Evolutionary conservation across 2,329 filamentous ascomycete genomes (phyloP), one percentile per base, ranked within the genome.

Genomic region (Orbilia ellipsospora): DNA sequence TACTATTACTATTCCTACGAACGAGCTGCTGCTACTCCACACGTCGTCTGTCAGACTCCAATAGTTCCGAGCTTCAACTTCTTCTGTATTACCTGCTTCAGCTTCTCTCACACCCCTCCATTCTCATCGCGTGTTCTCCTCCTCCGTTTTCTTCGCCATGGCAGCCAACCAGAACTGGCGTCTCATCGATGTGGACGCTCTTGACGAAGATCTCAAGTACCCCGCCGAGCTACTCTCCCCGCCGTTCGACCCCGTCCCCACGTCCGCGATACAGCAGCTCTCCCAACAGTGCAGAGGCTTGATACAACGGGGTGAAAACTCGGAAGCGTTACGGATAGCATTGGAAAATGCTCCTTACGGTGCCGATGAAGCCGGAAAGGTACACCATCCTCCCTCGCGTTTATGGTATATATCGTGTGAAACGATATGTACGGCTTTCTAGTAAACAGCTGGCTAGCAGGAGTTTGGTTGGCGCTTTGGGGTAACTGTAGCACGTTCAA

Each of bases 151-250:
- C 26, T n/a, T 23, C 59, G 36, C 28, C 36, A 75, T 75, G 72
- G 72, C 72, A 48, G 54, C 77, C 28, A 61, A 68, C 50, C 65
- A 73, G 55, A 80, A 80, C 77, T 79, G 78, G 73, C 78, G 79
- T 54, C 73, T 79, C 31, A 79, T 80, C 63, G 79, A 80, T 48
- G 73, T 80, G 26, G 79, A 80, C 54, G 78, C 78, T 8, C 78
- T 79, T 16, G 79, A 80, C 23, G 77, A 77, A n/a, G 78, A 80
- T 16, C 76, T 77, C n/a, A 68, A 77, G n/a, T 79, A 79, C 73
- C 78, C 79, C 42, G 75, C 75, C 12, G 79, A 80, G 20, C 72
- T 79, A 40, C 73, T 79, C 51, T 74, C 77, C 73, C 79, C 78
- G 40, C 77, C 77, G 42, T 78, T 73, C 66, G 62, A 72, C 2